Evolutionary conservation across 257 asterid species (phyloP).

Genomic region (Rubia yunnanensis): DNA sequence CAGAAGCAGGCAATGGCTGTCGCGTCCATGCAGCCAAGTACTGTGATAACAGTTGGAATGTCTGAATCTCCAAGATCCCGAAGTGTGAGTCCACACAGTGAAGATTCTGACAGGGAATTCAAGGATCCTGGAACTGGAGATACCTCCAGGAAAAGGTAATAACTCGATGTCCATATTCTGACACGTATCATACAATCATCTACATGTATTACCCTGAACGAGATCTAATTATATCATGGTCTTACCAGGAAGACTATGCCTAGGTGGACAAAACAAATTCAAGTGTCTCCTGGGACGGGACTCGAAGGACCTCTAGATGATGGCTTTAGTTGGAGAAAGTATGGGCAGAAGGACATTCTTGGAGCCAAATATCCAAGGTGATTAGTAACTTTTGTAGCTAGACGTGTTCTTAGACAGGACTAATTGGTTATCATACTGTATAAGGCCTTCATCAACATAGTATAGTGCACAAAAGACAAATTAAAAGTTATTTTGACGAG

Average conservation of each 20-base stretch:
- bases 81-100: conserved; percentile 37
- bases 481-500: background rate
- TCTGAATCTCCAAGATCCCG: conserved; percentile 37
- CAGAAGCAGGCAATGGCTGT: conserved; percentile 21
- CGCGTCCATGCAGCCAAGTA: conserved; percentile 6
- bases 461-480: background rate
- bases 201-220: background rate
- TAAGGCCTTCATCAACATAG: background rate
- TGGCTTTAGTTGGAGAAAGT: conserved; percentile 74
- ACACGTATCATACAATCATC: background rate
- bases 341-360: conserved; percentile 84
- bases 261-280: conserved; percentile 46
- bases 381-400: background rate
- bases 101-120: conserved; percentile 50
- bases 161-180: background rate
- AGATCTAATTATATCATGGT: background rate
- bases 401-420: background rate
- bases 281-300: conserved; percentile 33
- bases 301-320: conserved; percentile 60
- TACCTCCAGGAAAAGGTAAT: conserved; percentile 51
- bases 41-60: conserved; percentile 5
- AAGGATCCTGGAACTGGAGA: conserved; percentile 26
- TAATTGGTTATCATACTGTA: background rate
- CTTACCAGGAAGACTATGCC: conserved; percentile 31
- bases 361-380: conserved; percentile 86